Base-by-base conservation (phyloP, 116 monocot genomes). In the Dioscorea cayenensis region DNA sequence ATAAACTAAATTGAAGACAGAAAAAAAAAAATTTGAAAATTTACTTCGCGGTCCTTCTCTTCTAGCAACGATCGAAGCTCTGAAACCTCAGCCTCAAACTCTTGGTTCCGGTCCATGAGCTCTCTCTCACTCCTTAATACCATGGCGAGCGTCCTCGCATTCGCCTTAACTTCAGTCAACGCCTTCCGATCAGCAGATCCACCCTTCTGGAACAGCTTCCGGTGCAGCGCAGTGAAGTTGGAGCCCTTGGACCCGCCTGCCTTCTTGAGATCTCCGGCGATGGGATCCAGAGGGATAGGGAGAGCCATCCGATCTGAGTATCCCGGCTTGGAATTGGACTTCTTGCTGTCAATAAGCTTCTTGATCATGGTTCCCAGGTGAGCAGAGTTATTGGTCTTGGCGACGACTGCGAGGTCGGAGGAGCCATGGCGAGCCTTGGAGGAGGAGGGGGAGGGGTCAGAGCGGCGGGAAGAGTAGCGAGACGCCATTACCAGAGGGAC, bases 111-210 rank as follows among this genome's bases (percentile, higher is more conserved):
- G 25, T 22, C 49, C 22, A 96, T 74, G 12, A 96, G 90, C 80
- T 96, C 96, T 78, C 92, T 84, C 81, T 96, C 92, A 73, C 92
- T 96, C 66, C 96, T 81, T 29, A 96, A 90, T 68, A 96, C 96
- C 95, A 90, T 90, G 35, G 92, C 87, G 3, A 96, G 90, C 14
- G 95, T 96, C 58, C 95, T 77, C 14, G 92, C 86, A 76, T 92
- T 96, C 17, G 70, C 48, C 66, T 83, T 96, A 27, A 79, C 83
- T 77, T 96, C 87, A 17, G 86, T 79, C 82, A 92, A 65, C 11
- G 90, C 96, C 77, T 86, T 90, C 60, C 78, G 60, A 50, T 81
- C 81, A 4, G 61, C 63, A 12, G 87, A 74, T 17, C 75, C 77
- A 0, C 78, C 78, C 61, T 77, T 87, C 77, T 87, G 90, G 78